These are phyloP conservation scores for Cercospora zeina DNA, from an alignment of 2,329 filamentous ascomycete genomes.

Conservation along the genomic window DNA sequence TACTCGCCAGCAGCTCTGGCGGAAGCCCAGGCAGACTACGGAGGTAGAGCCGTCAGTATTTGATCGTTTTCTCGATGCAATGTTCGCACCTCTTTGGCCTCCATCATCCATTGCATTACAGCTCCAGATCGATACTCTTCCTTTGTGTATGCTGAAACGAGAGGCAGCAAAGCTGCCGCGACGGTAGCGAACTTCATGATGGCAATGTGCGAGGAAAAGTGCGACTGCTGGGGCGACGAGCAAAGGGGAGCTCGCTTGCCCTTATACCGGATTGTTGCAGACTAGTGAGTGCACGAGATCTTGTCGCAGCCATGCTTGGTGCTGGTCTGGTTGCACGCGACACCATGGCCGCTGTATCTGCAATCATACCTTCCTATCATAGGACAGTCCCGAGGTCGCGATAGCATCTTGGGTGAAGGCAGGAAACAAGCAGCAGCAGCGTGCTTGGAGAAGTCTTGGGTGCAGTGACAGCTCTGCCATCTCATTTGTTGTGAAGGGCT, in stretches of 20 bases:
- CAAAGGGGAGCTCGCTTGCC: background rate
- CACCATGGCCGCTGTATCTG: slow-evolving; percentile 1
- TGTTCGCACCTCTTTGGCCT: slow-evolving; percentile 25
- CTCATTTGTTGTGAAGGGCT: slow-evolving; percentile 13
- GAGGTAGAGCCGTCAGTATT: slow-evolving; percentile 12
- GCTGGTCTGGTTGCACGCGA: slow-evolving; percentile 15
- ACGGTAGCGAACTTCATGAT: slow-evolving; percentile 27
- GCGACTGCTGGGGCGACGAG: background rate
- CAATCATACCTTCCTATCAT: slow-evolving; percentile 26
- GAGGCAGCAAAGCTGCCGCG: slow-evolving; percentile 24
- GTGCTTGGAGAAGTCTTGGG: slow-evolving; percentile 12
- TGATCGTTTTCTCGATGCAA: background rate
- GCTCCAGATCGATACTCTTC: slow-evolving; percentile 27
- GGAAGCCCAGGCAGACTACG: slow-evolving; percentile 30
- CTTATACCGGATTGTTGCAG: slow-evolving; percentile 14
- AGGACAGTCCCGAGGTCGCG: slow-evolving; percentile 14
- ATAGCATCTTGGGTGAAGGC: slow-evolving; percentile 3
- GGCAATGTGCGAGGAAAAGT: background rate
- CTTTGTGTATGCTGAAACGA: slow-evolving; percentile 25
- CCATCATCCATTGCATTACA: slow-evolving; percentile 30
- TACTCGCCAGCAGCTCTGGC: slow-evolving; percentile 31
- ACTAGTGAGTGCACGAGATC: background rate
- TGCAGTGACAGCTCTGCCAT: slow-evolving; percentile 1
- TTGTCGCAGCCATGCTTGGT: slow-evolving; percentile 9
- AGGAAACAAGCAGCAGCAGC: slow-evolving; percentile 4